Conservation (phyloP, 1,139 yeast species). For the Saccharomycopsis phalli region DNA sequence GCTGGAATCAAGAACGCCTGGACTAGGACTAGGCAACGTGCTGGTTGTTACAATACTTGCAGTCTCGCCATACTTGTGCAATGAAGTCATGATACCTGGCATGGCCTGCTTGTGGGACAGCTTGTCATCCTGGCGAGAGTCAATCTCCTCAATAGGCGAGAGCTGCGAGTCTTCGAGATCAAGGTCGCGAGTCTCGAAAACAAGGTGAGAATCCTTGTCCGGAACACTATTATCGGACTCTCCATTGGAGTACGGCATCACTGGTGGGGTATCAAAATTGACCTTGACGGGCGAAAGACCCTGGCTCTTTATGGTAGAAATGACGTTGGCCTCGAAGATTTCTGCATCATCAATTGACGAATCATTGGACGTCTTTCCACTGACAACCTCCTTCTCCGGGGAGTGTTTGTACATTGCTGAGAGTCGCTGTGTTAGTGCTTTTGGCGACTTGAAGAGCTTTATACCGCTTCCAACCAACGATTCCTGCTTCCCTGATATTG, state of each 20-base stretch:
- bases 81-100: slow-evolving; percentile 5
- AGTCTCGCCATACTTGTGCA: slow-evolving; percentile 9
- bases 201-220: too few species aligned
- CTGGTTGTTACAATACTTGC: too few species aligned
- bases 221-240: too few species aligned
- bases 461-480: not conserved
- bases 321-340: slow-evolving; percentile 1
- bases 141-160: slow-evolving; percentile 19
- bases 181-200: too few species aligned
- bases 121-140: slow-evolving; percentile 12
- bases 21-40: slow-evolving; percentile 16
- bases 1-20: slow-evolving; percentile 5
- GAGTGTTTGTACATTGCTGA: slow-evolving; percentile 13
- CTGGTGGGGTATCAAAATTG: too few species aligned
- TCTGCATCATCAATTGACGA: not conserved
- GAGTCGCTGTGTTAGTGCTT: slow-evolving; percentile 10
- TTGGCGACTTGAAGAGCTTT: slow-evolving; percentile 13
- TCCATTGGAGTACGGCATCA: too few species aligned
- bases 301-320: slow-evolving; percentile 10
- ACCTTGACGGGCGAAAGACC: slow-evolving; percentile 12
- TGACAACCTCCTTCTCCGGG: not conserved
- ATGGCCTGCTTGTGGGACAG: not conserved
- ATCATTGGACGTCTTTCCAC: too few species aligned
- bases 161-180: slow-evolving; percentile 2
- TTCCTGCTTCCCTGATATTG: too few species aligned